Conservation (phyloP, 2,329 filamentous ascomycete species). For the Plenodomus tracheiphilus region DNA sequence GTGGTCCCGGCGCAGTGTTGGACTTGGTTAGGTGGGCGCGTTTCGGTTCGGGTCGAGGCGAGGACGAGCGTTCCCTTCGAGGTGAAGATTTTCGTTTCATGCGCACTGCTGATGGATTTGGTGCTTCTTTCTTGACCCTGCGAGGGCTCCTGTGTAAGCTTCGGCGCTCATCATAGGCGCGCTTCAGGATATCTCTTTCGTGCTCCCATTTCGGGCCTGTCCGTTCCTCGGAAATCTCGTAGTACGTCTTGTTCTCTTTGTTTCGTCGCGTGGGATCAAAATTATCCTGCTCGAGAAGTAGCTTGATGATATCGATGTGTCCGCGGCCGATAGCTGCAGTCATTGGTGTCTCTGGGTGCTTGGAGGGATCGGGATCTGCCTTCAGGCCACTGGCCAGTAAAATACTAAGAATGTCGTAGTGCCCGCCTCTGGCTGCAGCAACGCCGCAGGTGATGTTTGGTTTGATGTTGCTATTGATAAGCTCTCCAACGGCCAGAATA, state of each 20-base stretch:
- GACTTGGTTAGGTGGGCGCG: constrained; percentile 30
- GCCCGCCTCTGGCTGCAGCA: constrained; percentile 87
- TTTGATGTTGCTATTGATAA: constrained; percentile 54
- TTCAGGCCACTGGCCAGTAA: constrained; percentile 54
- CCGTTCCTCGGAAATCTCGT: constrained; percentile 80
- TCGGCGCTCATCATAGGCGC: constrained; percentile 66
- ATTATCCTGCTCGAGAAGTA: constrained; percentile 73
- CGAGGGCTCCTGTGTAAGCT: constrained; percentile 38
- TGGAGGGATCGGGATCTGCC: constrained; percentile 65
- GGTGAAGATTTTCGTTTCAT: constrained; percentile 39
- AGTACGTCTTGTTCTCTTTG: constrained; percentile 78
- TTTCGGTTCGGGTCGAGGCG: constrained; percentile 35
- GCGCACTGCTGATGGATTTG: constrained; percentile 27
- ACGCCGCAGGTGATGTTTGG: constrained; percentile 85
- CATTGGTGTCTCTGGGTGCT: constrained; percentile 89
- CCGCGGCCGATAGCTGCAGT: constrained; percentile 88
- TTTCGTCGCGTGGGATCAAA: constrained; percentile 81
- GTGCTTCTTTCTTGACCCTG: constrained; percentile 39
- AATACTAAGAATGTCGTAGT: constrained; percentile 83
- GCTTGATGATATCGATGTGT: constrained; percentile 80
- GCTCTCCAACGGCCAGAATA: constrained; percentile 52
- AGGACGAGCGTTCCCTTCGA: constrained; percentile 39
- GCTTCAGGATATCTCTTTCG: constrained; percentile 79
- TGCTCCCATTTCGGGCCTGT: constrained; percentile 88
- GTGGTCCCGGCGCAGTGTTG: constrained; percentile 15